Conservation (phyloP, 2,329 filamentous ascomycete genomes). For the Colletotrichum sp. region DNA sequence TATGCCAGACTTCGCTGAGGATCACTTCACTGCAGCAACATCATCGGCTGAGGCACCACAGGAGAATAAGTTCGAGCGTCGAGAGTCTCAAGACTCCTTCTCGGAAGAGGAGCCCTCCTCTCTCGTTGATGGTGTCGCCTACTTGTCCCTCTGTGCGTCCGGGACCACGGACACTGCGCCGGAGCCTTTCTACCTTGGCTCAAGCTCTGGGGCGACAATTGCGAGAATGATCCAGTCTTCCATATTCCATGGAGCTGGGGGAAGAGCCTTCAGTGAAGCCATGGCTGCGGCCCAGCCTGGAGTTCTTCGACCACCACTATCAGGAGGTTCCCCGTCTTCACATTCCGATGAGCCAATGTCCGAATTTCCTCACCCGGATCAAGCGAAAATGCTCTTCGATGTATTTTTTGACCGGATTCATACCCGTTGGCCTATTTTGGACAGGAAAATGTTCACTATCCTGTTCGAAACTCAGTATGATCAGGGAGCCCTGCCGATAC, state of each 20-base stretch:
- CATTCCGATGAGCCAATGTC: conserved; percentile 7
- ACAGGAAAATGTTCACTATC: conserved; percentile 23
- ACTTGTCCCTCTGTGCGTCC: conserved; percentile 28
- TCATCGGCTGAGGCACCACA: neutral
- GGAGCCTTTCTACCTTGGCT: conserved; percentile 30
- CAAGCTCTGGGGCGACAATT: conserved; percentile 30
- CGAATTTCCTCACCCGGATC: conserved; percentile 19
- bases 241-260: conserved; percentile 24
- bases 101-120: conserved; percentile 25
- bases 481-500: conserved; percentile 23
- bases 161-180: conserved; percentile 26
- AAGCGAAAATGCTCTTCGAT: conserved; percentile 26
- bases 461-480: conserved; percentile 25
- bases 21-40: conserved; percentile 24
- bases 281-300: neutral
- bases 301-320: neutral
- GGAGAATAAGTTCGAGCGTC: neutral
- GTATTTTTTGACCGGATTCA: conserved; percentile 31
- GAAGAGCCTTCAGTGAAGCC: neutral
- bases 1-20: conserved; percentile 28
- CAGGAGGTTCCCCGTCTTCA: neutral
- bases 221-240: conserved; percentile 30
- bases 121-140: conserved; percentile 29
- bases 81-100: conserved; percentile 8
- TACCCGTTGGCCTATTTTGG: conserved; percentile 29